Evolutionary conservation across 176 grass and related monocot genomes (phyloP).

Genomic region (Typha latifolia): DNA sequence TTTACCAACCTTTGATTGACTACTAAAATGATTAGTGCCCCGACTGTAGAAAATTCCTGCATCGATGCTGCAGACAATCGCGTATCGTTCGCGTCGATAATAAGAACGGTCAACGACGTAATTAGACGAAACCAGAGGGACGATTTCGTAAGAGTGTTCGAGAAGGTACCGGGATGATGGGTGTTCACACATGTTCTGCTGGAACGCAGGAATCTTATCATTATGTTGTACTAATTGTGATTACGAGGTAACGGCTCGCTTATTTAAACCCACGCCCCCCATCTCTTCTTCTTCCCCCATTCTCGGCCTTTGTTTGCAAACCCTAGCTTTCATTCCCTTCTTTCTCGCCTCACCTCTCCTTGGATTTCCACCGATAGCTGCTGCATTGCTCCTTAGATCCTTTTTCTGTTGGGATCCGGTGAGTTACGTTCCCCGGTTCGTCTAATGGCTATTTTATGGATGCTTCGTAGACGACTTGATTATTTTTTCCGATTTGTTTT

Average conservation of each 20-base stretch:
- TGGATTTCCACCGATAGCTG: neutral
- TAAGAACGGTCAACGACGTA: too few species aligned
- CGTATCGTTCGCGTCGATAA: too few species aligned
- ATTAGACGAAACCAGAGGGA: too few species aligned
- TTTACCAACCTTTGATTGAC: too few species aligned
- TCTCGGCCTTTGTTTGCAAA: neutral
- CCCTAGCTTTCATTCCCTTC: neutral
- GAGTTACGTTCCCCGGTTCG: constrained; percentile 6
- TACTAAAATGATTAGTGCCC: too few species aligned
- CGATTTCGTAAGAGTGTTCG: too few species aligned
- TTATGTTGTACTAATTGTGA: too few species aligned
- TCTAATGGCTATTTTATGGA: neutral
- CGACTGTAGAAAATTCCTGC: too few species aligned
- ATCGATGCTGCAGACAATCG: too few species aligned
- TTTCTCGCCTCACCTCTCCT: neutral
- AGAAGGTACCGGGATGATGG: too few species aligned
- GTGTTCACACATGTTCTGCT: too few species aligned
- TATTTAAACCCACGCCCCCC: constrained; percentile 21
- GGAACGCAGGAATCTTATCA: too few species aligned
- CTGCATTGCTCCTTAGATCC: neutral
- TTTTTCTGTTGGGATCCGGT: neutral
- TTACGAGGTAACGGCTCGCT: constrained; percentile 5
- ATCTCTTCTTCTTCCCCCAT: constrained; percentile 13
- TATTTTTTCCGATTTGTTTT: neutral
- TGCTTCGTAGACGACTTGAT: neutral